Evolutionary conservation across 2,329 filamentous ascomycete genomes (phyloP), one percentile per base, ranked within the genome.

Genomic region (Fusarium anguioides): DNA sequence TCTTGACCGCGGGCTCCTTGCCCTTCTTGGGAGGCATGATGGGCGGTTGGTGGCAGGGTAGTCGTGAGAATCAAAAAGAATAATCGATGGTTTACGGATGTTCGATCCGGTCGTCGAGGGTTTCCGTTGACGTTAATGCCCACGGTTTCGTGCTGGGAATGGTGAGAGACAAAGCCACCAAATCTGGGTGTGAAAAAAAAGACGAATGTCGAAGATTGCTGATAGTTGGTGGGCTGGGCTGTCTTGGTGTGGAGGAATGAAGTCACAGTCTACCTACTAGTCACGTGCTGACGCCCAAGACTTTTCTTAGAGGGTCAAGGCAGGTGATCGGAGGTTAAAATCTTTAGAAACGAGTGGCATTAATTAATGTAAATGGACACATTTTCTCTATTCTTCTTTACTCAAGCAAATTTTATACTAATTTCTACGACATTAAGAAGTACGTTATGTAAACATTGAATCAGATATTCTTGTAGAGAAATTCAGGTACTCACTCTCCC

Each of bases 21-120:
- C 80, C 78, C 74, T 85, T 86, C 79, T 94, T 94, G 60, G 91
- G 91, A 78, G 91, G 83, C 91, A 94, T 94, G 74, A 74, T 88
- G 83, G 80, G 77, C 68, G 63, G 52, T 62, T 50, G 66, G 64
- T 73, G 74, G 71, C 64, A 71, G 73, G 74, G 72, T 75, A 72
- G 63, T 66, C 59, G 66, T 52, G 40, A 37, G 40, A 45, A 60
- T 54, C 55, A 57, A 67, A 53, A 48, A 55, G 42, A 49, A 64
- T 59, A 52, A 40, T 53, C 52, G 37, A 26, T 31, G 41, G 7
- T n/a, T 17, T 29, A 44, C 20, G 29, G 37, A 49, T 45, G 49
- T n/a, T 60, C 45, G 56, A 50, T n/a, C 29, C 29, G 37, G 24
- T 49, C 48, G 50, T 44, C 23, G 36, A 35, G 41, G 33, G n/a